Conservation (phyloP, 768 basidiomycete genomes). For the Boletus vermiculosoides region DNA sequence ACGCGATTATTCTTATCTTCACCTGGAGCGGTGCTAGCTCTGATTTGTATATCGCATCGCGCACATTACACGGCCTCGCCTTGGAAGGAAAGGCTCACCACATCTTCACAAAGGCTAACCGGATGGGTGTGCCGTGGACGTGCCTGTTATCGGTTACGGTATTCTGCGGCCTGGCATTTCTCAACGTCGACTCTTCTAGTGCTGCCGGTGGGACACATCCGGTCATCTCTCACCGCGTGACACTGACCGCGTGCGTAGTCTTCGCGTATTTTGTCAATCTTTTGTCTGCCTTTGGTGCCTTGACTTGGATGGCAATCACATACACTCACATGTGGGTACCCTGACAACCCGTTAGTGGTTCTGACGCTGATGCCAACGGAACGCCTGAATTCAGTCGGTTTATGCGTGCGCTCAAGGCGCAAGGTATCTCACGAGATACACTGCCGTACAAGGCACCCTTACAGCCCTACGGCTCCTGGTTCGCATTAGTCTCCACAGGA, state of each 20-base stretch:
- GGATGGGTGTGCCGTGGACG: slow-evolving; percentile 44
- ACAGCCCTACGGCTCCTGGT: slow-evolving; percentile 56
- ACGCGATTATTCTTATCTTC: slow-evolving; percentile 60
- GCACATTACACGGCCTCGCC: slow-evolving; percentile 53
- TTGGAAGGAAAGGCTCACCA: slow-evolving; percentile 51
- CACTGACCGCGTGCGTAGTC: slow-evolving; percentile 12
- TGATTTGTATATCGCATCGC: slow-evolving; percentile 57
- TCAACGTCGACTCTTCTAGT: slow-evolving; percentile 54
- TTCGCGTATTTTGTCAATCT: slow-evolving; percentile 42
- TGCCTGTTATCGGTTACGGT: slow-evolving; percentile 41
- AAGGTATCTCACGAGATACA: slow-evolving; percentile 42
- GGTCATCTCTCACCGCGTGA: not conserved
- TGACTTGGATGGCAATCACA: slow-evolving; percentile 46
- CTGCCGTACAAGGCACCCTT: slow-evolving; percentile 38
- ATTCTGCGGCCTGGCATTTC: slow-evolving; percentile 58
- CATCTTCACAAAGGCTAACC: slow-evolving; percentile 44
- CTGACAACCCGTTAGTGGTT: not conserved
- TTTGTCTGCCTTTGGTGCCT: slow-evolving; percentile 36
- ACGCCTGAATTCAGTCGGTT: slow-evolving; percentile 39
- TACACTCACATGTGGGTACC: slow-evolving; percentile 57
- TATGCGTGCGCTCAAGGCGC: slow-evolving; percentile 45
- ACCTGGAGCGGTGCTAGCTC: slow-evolving; percentile 64
- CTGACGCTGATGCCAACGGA: slow-evolving; percentile 14
- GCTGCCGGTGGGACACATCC: slow-evolving; percentile 43
- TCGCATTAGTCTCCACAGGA: slow-evolving; percentile 51